Percentiles rank a stretch among this genome's conserved stretches.
phyloP scores from a whole-genome alignment of 495 filamentous ascomycete genomes.

The Hypoxylon fragiforme region DNA sequence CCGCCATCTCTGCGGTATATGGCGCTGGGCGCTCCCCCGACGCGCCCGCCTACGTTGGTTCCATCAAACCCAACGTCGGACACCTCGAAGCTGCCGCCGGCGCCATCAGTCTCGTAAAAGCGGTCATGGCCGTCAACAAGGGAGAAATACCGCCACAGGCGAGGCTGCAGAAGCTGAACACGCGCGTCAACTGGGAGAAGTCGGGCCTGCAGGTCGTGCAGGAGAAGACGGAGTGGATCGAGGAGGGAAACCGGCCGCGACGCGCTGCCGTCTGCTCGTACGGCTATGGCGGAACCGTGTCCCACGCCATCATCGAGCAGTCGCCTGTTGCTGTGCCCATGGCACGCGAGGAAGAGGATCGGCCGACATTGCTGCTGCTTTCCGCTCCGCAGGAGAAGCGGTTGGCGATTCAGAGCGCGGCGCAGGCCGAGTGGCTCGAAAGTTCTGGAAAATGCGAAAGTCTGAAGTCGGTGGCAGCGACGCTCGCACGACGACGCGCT shows the following conservation, averaged over 20 bases:
- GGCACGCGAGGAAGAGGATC: neutral
- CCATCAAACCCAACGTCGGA: conserved; percentile 37
- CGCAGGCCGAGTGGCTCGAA: neutral
- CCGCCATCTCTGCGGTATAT: conserved; percentile 36
- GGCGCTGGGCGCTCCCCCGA: conserved; percentile 1
- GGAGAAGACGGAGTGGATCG: neutral
- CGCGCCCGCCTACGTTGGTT: conserved; percentile 27
- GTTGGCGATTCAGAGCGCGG: neutral
- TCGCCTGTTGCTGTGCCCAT: neutral
- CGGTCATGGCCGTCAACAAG: neutral
- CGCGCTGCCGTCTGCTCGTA: neutral
- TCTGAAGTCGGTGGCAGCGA: neutral
- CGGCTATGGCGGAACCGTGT: neutral
- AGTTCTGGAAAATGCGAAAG: neutral
- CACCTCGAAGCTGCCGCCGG: conserved; percentile 16
- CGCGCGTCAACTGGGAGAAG: neutral
- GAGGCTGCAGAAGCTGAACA: neutral
- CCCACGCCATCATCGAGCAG: neutral
- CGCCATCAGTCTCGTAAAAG: neutral
- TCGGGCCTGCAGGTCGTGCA: neutral
- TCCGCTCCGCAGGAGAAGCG: neutral
- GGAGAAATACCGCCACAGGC: neutral
- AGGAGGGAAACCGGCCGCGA: neutral
- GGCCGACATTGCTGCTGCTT: neutral
- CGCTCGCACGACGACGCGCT: neutral